A percentile compares a stretch with the other conserved stretches of the same genome.
These are phyloP conservation scores for Xylaria sp. DNA, from an alignment of 2,329 filamentous ascomycete species.

Conservation along the genomic window DNA sequence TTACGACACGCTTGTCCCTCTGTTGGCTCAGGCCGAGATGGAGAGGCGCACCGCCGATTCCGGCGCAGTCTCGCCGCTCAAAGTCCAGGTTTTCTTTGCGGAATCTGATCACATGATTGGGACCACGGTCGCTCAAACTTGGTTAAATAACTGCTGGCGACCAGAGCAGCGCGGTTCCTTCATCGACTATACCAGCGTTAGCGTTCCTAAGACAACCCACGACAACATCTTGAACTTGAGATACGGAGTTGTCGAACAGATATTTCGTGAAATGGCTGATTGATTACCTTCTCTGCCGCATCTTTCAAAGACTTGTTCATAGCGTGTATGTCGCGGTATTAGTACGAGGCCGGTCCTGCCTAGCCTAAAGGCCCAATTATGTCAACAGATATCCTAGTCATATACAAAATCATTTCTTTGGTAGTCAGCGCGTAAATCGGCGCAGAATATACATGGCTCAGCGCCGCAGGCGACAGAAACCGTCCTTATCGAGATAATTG, in stretches of 20 bases:
- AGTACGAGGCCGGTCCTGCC: neutral
- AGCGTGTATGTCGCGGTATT: neutral
- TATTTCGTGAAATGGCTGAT: constrained; percentile 28
- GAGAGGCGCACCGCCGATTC: constrained; percentile 5
- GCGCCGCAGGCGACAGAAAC: too few relatives aligned
- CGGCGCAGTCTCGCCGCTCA: constrained; percentile 12
- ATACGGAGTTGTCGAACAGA: constrained; percentile 38
- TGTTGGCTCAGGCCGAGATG: constrained; percentile 36
- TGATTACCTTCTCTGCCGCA: neutral
- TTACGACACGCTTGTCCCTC: constrained; percentile 40
- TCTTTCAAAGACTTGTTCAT: neutral
- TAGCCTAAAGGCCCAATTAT: neutral
- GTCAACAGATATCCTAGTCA: neutral
- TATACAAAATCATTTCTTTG: neutral
- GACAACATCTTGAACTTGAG: constrained; percentile 39
- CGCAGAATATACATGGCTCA: too few relatives aligned
- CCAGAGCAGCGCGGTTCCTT: constrained; percentile 35
- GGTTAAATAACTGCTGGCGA: constrained; percentile 42
- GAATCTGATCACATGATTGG: constrained; percentile 43
- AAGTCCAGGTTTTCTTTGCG: constrained; percentile 41
- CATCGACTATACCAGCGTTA: constrained; percentile 37
- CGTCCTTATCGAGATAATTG: too few relatives aligned
- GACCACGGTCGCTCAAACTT: constrained; percentile 30
- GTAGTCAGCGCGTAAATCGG: neutral
- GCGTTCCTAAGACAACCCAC: constrained; percentile 38